These are phyloP conservation scores for Candida mattraensis DNA, from an alignment of 805 yeast genomes.

Conservation along the genomic window DNA sequence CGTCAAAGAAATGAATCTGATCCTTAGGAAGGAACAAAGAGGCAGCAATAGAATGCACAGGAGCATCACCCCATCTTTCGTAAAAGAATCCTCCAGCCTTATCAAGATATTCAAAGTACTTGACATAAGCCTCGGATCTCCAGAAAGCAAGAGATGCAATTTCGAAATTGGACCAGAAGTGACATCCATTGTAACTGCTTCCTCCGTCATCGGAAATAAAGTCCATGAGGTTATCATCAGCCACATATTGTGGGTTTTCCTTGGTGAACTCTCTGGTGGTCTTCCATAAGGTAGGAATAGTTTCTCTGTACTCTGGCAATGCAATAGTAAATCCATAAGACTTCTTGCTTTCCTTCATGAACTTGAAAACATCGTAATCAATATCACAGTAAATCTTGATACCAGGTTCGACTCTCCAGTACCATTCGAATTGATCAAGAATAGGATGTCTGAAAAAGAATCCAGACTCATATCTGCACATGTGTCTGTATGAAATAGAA, in stretches of 20 bases:
- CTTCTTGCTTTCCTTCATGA: slow-evolving; percentile 74
- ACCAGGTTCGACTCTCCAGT: slow-evolving; percentile 95
- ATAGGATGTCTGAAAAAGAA: slow-evolving; percentile 80
- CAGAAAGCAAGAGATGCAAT: slow-evolving; percentile 72
- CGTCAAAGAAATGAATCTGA: slow-evolving; percentile 77
- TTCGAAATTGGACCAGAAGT: slow-evolving; percentile 91
- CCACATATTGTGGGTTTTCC: slow-evolving; percentile 58
- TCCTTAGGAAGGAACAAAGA: slow-evolving; percentile 70
- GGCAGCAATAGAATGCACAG: slow-evolving; percentile 87
- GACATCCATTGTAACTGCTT: slow-evolving; percentile 73
- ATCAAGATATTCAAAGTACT: slow-evolving; percentile 74
- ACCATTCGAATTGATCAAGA: slow-evolving; percentile 76
- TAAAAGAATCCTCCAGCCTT: slow-evolving; percentile 88
- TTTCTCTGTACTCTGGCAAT: slow-evolving; percentile 68
- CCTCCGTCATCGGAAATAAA: slow-evolving; percentile 74
- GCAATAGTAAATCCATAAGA: slow-evolving; percentile 78
- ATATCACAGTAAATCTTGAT: slow-evolving; percentile 79
- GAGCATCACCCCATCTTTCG: slow-evolving; percentile 95
- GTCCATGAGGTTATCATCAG: slow-evolving; percentile 61
- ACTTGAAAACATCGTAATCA: slow-evolving; percentile 76
- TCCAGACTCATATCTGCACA: slow-evolving; percentile 92
- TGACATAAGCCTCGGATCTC: slow-evolving; percentile 68
- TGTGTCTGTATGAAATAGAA: slow-evolving; percentile 73
- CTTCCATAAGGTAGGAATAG: slow-evolving; percentile 77
- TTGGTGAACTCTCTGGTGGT: slow-evolving; percentile 61